Evolutionary conservation across 2,329 filamentous ascomycete genomes (phyloP).

Genomic region (Cladophialophora carrionii): DNA sequence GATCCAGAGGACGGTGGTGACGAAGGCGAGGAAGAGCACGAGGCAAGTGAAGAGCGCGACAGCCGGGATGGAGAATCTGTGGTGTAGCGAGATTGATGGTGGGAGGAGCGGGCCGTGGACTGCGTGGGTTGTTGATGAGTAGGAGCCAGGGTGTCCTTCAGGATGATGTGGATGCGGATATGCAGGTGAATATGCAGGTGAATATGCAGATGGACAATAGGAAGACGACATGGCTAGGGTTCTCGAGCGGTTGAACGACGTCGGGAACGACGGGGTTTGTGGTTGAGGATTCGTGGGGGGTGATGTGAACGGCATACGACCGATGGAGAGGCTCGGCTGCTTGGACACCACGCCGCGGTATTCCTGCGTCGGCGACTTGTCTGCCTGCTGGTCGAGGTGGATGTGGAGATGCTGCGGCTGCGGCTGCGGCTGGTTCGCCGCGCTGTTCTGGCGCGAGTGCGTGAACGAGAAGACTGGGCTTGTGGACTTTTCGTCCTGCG

Average conservation of each 20-base stretch:
- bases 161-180: neutral
- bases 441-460: conserved; percentile 24
- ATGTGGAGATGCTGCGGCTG: conserved; percentile 2
- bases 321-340: conserved; percentile 17
- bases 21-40: conserved; percentile 25
- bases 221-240: neutral
- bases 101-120: neutral
- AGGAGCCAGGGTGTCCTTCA: too few relatives aligned
- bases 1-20: conserved; percentile 35
- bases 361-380: neutral
- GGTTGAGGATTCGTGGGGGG: conserved; percentile 8
- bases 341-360: conserved; percentile 1
- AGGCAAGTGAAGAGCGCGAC: conserved; percentile 22
- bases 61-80: conserved; percentile 30
- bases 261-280: conserved; percentile 2
- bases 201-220: neutral
- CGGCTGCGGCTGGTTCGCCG: neutral
- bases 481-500: conserved; percentile 5
- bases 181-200: neutral
- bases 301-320: conserved; percentile 23
- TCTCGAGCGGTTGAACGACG: neutral
- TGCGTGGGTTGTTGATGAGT: too few relatives aligned
- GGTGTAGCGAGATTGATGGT: conserved; percentile 30
- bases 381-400: neutral
- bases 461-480: conserved; percentile 31